A percentile compares a stretch with the other conserved stretches of the same genome.
Conservation (phyloP, 768 basidiomycete species). For the Leccinellum rugosiceps region DNA sequence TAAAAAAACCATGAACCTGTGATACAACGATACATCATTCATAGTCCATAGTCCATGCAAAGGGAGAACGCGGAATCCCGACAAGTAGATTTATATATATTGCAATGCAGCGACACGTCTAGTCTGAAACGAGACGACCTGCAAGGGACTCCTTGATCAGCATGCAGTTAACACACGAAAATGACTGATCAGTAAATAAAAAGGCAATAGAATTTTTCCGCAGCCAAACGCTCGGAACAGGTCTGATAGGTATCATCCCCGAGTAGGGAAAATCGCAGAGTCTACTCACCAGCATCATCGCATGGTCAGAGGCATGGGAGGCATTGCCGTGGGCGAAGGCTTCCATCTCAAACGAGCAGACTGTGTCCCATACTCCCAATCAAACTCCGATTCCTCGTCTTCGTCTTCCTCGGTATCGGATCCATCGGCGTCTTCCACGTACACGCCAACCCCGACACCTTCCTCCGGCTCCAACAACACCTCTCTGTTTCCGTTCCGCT, state of each 20-base stretch:
- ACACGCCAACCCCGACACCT: slow-evolving; percentile 71
- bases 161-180: not conserved
- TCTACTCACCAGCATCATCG: slow-evolving; percentile 26
- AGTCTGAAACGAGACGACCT: slow-evolving; percentile 1
- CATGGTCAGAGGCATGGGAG: slow-evolving; percentile 39
- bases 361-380: slow-evolving; percentile 59
- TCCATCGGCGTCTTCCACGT: slow-evolving; percentile 69
- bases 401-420: slow-evolving; percentile 28
- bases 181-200: slow-evolving; percentile 34
- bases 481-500: slow-evolving; percentile 42
- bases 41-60: slow-evolving; percentile 16
- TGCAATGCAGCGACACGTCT: not conserved
- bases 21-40: slow-evolving; percentile 15
- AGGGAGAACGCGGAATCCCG: not conserved
- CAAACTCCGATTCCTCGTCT: slow-evolving; percentile 23
- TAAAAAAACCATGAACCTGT: slow-evolving; percentile 1
- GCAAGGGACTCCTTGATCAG: slow-evolving; percentile 9
- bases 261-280: slow-evolving; percentile 15
- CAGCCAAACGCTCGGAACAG: slow-evolving; percentile 67
- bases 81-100: not conserved
- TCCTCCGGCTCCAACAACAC: slow-evolving; percentile 68
- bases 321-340: slow-evolving; percentile 53
- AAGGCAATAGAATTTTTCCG: slow-evolving; percentile 67
- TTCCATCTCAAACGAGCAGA: slow-evolving; percentile 48
- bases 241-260: slow-evolving; percentile 73